Percentiles rank a stretch among this genome's conserved stretches.
Evolutionary conservation across 257 asterid genomes (phyloP).

Genomic region (Solanum phureja): DNA sequence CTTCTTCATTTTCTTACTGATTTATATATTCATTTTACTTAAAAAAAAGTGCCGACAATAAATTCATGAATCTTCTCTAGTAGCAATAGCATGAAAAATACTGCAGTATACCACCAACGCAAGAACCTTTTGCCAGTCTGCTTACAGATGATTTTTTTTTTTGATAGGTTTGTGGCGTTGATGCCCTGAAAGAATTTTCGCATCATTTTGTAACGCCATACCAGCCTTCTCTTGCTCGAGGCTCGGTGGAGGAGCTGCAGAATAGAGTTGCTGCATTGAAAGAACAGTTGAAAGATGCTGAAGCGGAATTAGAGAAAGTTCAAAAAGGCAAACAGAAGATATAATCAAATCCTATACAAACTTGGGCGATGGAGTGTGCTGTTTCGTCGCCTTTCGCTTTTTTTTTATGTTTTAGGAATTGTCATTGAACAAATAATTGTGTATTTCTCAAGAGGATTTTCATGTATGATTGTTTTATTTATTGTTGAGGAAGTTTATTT

Average conservation of each 20-base stretch:
- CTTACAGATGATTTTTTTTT: background rate
- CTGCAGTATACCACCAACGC: background rate
- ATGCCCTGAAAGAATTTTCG: conserved; percentile 69
- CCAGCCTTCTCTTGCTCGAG: conserved; percentile 46
- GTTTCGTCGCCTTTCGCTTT: no score
- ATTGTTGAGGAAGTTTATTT: background rate
- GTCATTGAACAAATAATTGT: background rate
- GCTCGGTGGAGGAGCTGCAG: conserved; percentile 59
- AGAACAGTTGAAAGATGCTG: conserved; percentile 59
- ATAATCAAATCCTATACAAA: conserved; percentile 3
- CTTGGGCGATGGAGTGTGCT: background rate
- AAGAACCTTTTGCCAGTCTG: background rate
- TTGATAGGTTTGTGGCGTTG: conserved; percentile 74
- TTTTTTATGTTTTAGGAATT: background rate
- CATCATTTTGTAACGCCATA: conserved; percentile 49
- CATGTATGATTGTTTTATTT: background rate
- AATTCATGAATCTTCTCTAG: background rate
- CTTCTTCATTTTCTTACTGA: background rate
- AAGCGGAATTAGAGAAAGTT: conserved; percentile 52
- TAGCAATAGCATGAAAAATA: background rate
- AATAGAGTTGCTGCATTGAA: conserved; percentile 44
- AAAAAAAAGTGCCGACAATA: background rate
- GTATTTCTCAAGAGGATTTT: background rate
- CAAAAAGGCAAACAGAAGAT: conserved; percentile 72
- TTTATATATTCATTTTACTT: background rate